Evolutionary conservation across 176 grass and related monocot species (phyloP).

Genomic region (Avena insularis): DNA sequence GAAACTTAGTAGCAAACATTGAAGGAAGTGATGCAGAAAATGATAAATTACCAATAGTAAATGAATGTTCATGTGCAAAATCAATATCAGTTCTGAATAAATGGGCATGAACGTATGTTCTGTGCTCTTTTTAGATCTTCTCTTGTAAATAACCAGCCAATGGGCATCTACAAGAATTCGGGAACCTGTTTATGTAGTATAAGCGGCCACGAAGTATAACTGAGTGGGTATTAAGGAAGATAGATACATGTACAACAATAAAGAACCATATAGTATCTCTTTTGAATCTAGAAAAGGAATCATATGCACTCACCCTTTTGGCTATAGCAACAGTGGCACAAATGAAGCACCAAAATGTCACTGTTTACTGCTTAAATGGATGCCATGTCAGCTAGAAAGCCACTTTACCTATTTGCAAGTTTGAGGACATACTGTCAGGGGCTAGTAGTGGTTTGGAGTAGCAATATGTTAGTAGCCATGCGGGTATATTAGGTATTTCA

Average conservation of each 20-base stretch:
- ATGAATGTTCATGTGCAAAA: not conserved
- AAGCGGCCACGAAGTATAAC: not conserved
- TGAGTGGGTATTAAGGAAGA: slow-evolving; percentile 1
- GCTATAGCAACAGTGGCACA: not conserved
- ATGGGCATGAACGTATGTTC: not conserved
- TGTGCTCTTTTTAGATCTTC: not conserved
- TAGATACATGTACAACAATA: not conserved
- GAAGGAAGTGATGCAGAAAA: not conserved
- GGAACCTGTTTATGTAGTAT: not conserved
- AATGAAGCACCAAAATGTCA: not conserved
- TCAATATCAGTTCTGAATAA: not conserved
- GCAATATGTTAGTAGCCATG: no score
- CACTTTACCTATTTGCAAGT: not conserved
- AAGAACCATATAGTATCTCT: not conserved
- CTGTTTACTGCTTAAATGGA: not conserved
- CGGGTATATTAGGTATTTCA: no score
- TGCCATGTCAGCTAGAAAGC: not conserved
- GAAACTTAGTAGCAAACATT: not conserved
- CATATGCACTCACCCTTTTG: not conserved
- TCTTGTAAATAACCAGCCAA: not conserved
- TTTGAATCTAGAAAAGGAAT: not conserved
- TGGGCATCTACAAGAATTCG: not conserved
- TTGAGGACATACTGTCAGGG: not conserved
- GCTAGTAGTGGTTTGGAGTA: no score
- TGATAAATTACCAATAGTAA: not conserved